A percentile compares a stretch with the other conserved stretches of the same genome.
phyloP scores from a whole-genome alignment of 768 basidiomycete species.

The Amanita jacksonii region DNA sequence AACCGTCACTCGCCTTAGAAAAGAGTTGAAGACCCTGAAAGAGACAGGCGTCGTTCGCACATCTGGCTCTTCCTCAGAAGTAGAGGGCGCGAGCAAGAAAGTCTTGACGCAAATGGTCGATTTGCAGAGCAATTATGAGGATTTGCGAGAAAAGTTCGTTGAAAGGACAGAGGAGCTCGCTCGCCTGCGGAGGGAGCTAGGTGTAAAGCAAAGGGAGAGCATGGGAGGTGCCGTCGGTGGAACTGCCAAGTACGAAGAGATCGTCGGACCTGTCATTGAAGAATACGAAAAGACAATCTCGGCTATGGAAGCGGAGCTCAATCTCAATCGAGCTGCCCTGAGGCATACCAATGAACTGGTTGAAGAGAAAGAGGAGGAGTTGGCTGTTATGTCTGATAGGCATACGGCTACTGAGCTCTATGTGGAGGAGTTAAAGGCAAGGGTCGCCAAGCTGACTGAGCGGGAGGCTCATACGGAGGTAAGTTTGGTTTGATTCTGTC shows the following conservation, averaged over 20 bases:
- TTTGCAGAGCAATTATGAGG: conserved; percentile 79
- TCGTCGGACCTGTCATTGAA: conserved; percentile 95
- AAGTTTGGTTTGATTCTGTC: conserved; percentile 10
- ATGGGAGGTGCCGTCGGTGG: conserved; percentile 53
- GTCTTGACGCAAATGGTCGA: conserved; percentile 75
- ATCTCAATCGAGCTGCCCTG: conserved; percentile 77
- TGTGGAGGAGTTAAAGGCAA: conserved; percentile 72
- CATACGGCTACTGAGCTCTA: conserved; percentile 78
- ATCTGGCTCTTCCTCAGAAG: conserved; percentile 25
- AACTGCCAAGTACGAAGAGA: conserved; percentile 79
- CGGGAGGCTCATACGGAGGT: conserved; percentile 91
- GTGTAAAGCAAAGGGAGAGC: conserved; percentile 57
- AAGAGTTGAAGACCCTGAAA: conserved; percentile 77
- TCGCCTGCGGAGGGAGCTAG: conserved; percentile 67
- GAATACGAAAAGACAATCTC: conserved; percentile 98
- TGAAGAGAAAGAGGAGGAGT: conserved; percentile 83
- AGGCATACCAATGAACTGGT: conserved; percentile 88
- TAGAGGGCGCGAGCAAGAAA: conserved; percentile 64
- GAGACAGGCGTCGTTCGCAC: conserved; percentile 39
- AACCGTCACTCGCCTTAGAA: conserved; percentile 75
- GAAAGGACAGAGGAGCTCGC: conserved; percentile 86
- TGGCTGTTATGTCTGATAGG: conserved; percentile 53
- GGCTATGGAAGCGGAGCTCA: conserved; percentile 89
- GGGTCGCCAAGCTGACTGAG: conserved; percentile 78
- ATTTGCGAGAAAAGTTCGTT: conserved; percentile 74